Base-by-base conservation (phyloP, 805 yeast genomes). In the Kazachstania viticola region DNA sequence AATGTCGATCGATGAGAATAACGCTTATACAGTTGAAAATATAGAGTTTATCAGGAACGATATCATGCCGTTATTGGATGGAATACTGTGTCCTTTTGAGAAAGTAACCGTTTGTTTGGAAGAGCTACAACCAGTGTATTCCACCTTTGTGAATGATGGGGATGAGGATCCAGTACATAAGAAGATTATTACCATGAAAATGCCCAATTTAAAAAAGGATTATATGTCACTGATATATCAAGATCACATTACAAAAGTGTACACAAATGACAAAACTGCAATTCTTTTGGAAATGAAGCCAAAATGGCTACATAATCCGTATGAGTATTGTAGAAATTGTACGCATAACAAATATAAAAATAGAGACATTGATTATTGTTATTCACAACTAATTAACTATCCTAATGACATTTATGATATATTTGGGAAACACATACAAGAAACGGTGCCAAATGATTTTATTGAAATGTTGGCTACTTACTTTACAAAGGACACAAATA, bases 221-320 rank as follows among this genome's bases (percentile, higher is more conserved):
- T 11, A 7, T 4, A 11, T 23, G 17, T 34, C 27, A 16, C 15
- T 24, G 1, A 22, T n/a, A n/a, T n/a, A n/a, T n/a, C 17, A 34
- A 4, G 56, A 51, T 30, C 58, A 51, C 31, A 43, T 42, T 19
- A 48, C 53, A 14, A 45, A 35, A 22, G 16, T 52, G 6, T 47
- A 42, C 26, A 17, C 29, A 1, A 31, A 39, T 16, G 11, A 12
- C 1, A 9, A 14, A 3, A 22, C 17, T 1, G 26, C 22, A 2
- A 29, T 44, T 4, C 23, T 49, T 2, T 32, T 51, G 44, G 60
- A 54, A 34, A 33, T 53, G 13, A 54, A 54, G 32, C 60, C 60
- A 7, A 54, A 54, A 34, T 54, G 60, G 60, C 25, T 48, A 5
- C 34, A 41, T 32, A 38, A 41, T 17, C 31, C 39, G 5, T 18